Conservation (phyloP, 306 rosid species). For the Medicago truncatula region DNA sequence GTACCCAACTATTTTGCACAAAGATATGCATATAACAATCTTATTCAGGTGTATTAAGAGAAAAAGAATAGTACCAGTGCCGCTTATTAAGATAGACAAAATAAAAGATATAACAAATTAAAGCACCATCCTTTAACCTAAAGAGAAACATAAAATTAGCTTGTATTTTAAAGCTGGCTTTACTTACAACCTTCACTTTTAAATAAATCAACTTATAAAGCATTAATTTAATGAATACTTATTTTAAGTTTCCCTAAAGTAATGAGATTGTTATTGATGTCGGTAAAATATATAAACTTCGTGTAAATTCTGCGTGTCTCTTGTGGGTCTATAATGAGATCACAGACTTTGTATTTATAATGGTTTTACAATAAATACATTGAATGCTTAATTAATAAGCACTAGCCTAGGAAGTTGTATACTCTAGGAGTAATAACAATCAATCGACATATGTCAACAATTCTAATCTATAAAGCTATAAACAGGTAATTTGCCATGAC, state of each 20-base stretch:
- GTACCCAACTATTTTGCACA: constrained; percentile 21
- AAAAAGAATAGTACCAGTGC: constrained; percentile 19
- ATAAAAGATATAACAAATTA: background rate
- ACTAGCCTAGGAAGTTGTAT: too few relatives aligned
- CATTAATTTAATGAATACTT: too few relatives aligned
- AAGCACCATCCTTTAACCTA: constrained; percentile 1
- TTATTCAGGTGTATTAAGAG: constrained; percentile 16
- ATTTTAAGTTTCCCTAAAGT: too few relatives aligned
- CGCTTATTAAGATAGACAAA: constrained; percentile 10
- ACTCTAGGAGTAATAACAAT: too few relatives aligned
- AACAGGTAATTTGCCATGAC: background rate
- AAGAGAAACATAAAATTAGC: constrained; percentile 10
- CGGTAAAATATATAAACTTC: too few relatives aligned
- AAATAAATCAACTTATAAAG: background rate
- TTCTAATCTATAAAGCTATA: constrained; percentile 9
- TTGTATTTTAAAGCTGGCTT: constrained; percentile 19
- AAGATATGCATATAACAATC: background rate
- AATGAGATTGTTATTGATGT: too few relatives aligned
- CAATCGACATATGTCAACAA: background rate
- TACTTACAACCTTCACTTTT: constrained; percentile 2
- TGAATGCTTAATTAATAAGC: too few relatives aligned
- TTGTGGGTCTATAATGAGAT: too few relatives aligned
- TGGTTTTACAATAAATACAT: too few relatives aligned
- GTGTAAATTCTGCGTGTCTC: too few relatives aligned
- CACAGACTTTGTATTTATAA: too few relatives aligned